Evolutionary conservation across 2,329 filamentous ascomycete species (phyloP), one percentile per base, ranked within the genome.

Genomic region (Diaporthe caulivora): DNA sequence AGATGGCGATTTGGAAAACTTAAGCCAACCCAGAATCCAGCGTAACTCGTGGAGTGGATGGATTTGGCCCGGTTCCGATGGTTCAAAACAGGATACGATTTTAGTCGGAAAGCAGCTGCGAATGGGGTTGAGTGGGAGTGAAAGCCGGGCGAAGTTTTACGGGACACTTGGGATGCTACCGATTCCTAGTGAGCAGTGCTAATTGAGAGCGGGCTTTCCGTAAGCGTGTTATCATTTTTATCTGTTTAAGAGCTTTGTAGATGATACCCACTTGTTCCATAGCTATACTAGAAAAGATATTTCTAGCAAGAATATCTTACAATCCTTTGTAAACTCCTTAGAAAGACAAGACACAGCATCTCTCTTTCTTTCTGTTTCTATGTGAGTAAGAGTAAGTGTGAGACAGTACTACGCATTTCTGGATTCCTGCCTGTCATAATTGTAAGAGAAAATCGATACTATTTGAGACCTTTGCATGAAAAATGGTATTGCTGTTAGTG

Each of bases 91-190:
- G 26, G 72, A 60, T 54, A 53, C 73, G 4, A 11, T 72, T 9
- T 71, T 75, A 0, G 76, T 76, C 15, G 75, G 49, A 21, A 34
- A 73, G 26, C 73, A 75, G 29, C 69, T 81, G 26, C 75, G 72
- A 40, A 76, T 49, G 13, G 71, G 71, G 37, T 47, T 79, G 34
- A 76, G 76, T 1, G 77, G 78, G 6, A 75, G 75, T 5, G 80
- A 81, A 73, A 54, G 31, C 2, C 29, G 73, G 71, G 80, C 79
- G 1, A 76, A 75, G 31, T 55, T 76, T 2, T 78, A 78, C 72
- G 80, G 79, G 2, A 70, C 67, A 7, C 26, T 70, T 8, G 67
- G 67, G 8, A 5, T 70, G 40, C 17, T 70, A 26, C 29, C 67
- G 11, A 40, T 58, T 6, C 67, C 67, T 21, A 44, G 37, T 21